Conservation (phyloP, 345 rosid species). For the Eucalyptus erythrocorys region DNA sequence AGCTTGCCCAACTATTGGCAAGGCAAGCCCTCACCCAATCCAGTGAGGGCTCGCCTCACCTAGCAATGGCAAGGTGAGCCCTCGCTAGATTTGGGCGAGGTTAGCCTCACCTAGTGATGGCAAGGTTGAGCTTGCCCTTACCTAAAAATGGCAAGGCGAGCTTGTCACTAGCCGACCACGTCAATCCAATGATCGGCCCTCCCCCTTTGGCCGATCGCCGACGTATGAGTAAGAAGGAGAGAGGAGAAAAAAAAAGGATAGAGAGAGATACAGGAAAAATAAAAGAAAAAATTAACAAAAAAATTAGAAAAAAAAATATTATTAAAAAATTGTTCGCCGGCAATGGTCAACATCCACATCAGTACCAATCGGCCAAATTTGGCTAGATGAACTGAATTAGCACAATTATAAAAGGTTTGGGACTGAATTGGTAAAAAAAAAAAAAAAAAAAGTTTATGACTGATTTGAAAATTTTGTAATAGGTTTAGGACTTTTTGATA, state of each 20-base stretch:
- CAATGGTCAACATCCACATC: rapidly evolving
- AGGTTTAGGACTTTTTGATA: no score
- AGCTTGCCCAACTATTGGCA: rapidly evolving
- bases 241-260: rapidly evolving
- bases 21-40: no score
- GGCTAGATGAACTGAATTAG: rapidly evolving
- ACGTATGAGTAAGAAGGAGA: rapidly evolving
- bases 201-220: rapidly evolving
- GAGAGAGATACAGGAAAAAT: no score
- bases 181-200: rapidly evolving
- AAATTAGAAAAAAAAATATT: rapidly evolving
- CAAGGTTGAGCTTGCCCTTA: no score
- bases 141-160: no score
- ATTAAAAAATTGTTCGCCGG: rapidly evolving
- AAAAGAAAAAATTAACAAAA: no score
- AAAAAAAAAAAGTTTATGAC: rapidly evolving
- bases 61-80: no score
- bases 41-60: rapidly evolving
- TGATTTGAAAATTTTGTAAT: rapidly evolving
- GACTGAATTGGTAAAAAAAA: no score
- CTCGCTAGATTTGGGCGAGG: rapidly evolving
- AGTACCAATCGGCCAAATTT: rapidly evolving
- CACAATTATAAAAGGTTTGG: no score
- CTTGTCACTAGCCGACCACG: rapidly evolving
- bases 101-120: rapidly evolving